phyloP scores from a whole-genome alignment of 202 grass and related monocot species.

The Zoysia matrella region DNA sequence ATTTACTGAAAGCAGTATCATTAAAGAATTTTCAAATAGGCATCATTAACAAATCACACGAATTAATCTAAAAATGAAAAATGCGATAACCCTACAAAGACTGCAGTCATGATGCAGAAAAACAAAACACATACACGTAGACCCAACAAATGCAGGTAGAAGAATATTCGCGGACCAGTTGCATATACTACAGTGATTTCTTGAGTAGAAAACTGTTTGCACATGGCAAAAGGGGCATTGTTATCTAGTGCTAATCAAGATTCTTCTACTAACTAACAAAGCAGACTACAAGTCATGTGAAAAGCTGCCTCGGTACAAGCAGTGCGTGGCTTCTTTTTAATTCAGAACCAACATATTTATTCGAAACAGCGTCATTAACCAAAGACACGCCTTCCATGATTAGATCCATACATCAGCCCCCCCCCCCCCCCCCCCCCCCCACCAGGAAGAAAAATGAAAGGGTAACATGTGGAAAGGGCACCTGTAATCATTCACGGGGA shows the following conservation, averaged over 20 bases:
- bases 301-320: constrained; percentile 47
- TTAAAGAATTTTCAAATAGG: neutral
- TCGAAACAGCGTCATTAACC: constrained; percentile 25
- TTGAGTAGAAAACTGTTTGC: constrained; percentile 23
- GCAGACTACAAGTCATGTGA: constrained; percentile 48
- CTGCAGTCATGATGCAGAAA: too few species aligned
- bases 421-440: too few species aligned
- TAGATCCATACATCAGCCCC: constrained; percentile 36
- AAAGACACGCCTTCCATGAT: constrained; percentile 49
- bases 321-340: constrained; percentile 12
- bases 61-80: neutral
- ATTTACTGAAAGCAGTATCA: neutral
- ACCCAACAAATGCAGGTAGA: neutral
- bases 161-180: neutral
- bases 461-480: constrained; percentile 43
- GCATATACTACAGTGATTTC: neutral
- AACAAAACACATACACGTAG: too few species aligned
- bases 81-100: neutral
- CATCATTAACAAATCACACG: neutral
- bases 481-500: constrained; percentile 52
- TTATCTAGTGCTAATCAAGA: constrained; percentile 43
- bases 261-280: constrained; percentile 35
- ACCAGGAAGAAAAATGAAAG: constrained; percentile 13
- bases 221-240: constrained; percentile 41
- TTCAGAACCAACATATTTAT: neutral